Percentiles rank a stretch among this genome's conserved stretches.
Evolutionary conservation across 495 filamentous ascomycete genomes (phyloP).

Genomic region (Penicillium psychrofluorescens): DNA sequence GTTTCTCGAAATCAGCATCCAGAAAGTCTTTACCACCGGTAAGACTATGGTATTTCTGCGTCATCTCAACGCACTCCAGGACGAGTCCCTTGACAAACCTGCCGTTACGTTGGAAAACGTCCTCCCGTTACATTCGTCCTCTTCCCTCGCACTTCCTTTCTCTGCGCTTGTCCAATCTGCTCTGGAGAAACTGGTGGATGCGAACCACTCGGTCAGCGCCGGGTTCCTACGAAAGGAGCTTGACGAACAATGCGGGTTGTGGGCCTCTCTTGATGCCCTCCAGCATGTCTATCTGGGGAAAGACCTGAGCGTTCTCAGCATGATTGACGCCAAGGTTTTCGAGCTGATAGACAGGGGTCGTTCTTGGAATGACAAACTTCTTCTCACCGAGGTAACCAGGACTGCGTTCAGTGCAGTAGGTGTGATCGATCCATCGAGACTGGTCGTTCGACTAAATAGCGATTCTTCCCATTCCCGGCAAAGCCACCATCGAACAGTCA

Average conservation of each 20-base stretch:
- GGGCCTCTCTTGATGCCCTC: slow-evolving; percentile 57
- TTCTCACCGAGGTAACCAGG: slow-evolving; percentile 72
- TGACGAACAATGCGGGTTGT: slow-evolving; percentile 61
- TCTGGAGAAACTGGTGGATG: slow-evolving; percentile 65
- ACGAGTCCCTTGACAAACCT: slow-evolving; percentile 22
- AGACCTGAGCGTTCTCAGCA: slow-evolving; percentile 56
- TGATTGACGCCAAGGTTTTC: slow-evolving; percentile 64
- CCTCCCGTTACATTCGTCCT: slow-evolving; percentile 27
- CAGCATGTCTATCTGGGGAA: slow-evolving; percentile 65
- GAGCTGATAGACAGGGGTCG: slow-evolving; percentile 63
- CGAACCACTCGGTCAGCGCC: slow-evolving; percentile 62
- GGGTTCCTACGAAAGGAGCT: slow-evolving; percentile 56
- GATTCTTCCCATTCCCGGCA: slow-evolving; percentile 5
- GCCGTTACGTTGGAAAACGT: slow-evolving; percentile 50
- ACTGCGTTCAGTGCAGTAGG: slow-evolving; percentile 49
- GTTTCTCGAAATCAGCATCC: slow-evolving; percentile 61
- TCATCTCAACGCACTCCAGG: slow-evolving; percentile 37
- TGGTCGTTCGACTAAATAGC: slow-evolving; percentile 44
- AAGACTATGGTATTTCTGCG: slow-evolving; percentile 82
- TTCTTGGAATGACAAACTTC: slow-evolving; percentile 76
- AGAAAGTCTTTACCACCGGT: slow-evolving; percentile 74
- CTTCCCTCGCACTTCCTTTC: slow-evolving; percentile 56
- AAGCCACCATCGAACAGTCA: slow-evolving; percentile 31
- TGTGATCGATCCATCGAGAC: slow-evolving; percentile 48
- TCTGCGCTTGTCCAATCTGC: slow-evolving; percentile 61